phyloP scores from a whole-genome alignment of 192 early-diverging fungal species.

The Lobosporangium transversale region DNA sequence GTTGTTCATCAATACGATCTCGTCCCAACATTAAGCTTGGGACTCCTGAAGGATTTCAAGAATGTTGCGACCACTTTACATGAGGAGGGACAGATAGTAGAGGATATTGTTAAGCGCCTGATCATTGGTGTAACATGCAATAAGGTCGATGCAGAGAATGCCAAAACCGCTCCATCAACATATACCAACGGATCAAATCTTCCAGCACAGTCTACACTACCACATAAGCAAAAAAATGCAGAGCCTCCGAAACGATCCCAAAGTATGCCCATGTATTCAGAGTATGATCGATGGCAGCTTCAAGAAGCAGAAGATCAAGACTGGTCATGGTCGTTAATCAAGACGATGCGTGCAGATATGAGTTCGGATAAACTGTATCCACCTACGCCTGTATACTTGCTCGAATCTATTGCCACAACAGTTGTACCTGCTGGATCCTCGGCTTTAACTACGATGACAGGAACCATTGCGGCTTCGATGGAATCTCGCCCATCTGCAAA shows the following conservation, averaged over 20 bases:
- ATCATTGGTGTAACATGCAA: constrained; percentile 57
- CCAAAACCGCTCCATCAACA: constrained; percentile 12
- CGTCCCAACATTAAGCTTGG: constrained; percentile 79
- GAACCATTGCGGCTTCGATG: constrained; percentile 24
- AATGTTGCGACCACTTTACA: constrained; percentile 74
- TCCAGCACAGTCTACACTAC: neutral
- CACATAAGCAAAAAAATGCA: constrained; percentile 6
- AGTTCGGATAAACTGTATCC: constrained; percentile 86
- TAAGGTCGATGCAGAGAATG: constrained; percentile 20
- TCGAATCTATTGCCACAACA: constrained; percentile 66
- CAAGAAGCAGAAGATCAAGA: constrained; percentile 67
- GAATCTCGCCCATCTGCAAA: constrained; percentile 1
- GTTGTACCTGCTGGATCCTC: constrained; percentile 44
- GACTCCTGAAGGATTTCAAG: constrained; percentile 78
- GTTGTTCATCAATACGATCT: constrained; percentile 87
- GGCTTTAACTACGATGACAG: constrained; percentile 16
- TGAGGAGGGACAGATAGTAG: constrained; percentile 67
- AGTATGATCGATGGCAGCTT: constrained; percentile 45
- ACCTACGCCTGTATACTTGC: constrained; percentile 74
- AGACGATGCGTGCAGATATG: constrained; percentile 87
- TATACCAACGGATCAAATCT: constrained; percentile 7
- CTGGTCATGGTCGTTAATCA: constrained; percentile 86
- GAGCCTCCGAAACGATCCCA: constrained; percentile 28
- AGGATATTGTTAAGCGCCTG: constrained; percentile 71
- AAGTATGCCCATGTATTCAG: constrained; percentile 46